phyloP scores from a whole-genome alignment of 306 rosid genomes.

The Mimosa pudica region DNA sequence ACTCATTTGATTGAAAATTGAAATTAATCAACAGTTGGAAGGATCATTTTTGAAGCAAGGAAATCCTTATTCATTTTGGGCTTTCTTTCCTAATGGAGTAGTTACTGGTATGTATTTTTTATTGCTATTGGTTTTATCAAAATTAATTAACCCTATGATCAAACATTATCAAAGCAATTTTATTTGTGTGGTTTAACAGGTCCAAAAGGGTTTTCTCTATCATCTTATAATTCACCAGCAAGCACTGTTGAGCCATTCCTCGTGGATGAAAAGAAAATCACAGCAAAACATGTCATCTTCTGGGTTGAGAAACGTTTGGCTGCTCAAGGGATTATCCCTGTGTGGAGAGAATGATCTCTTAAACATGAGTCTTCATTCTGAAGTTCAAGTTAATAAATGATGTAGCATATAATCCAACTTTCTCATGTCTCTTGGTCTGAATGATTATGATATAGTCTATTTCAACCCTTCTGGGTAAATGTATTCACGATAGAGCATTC shows the following conservation, averaged over 20 bases:
- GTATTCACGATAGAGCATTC: constrained; percentile 8
- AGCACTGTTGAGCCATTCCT: constrained; percentile 96
- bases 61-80: constrained; percentile 76
- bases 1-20: constrained; percentile 24
- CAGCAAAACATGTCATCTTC: constrained; percentile 69
- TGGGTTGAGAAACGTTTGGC: constrained; percentile 99
- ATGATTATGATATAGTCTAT: constrained; percentile 25
- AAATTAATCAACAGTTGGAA: constrained; percentile 65
- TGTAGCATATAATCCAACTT: constrained; percentile 42
- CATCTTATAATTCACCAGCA: constrained; percentile 70
- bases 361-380: constrained; percentile 24
- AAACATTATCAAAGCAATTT: not conserved
- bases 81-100: constrained; percentile 76
- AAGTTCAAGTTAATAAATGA: constrained; percentile 27
- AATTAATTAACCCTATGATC: not conserved
- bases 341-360: constrained; percentile 68
- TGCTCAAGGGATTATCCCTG: constrained; percentile 94
- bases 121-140: constrained; percentile 11
- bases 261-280: constrained; percentile 83
- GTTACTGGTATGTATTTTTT: constrained; percentile 56
- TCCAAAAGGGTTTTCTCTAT: constrained; percentile 87
- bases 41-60: constrained; percentile 77
- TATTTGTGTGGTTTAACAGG: constrained; percentile 50
- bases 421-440: constrained; percentile 29
- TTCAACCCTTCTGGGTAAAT: constrained; percentile 24